A percentile compares a stretch with the other conserved stretches of the same genome.
Evolutionary conservation across 306 rosid species (phyloP).

Genomic region (Morella rubra): DNA sequence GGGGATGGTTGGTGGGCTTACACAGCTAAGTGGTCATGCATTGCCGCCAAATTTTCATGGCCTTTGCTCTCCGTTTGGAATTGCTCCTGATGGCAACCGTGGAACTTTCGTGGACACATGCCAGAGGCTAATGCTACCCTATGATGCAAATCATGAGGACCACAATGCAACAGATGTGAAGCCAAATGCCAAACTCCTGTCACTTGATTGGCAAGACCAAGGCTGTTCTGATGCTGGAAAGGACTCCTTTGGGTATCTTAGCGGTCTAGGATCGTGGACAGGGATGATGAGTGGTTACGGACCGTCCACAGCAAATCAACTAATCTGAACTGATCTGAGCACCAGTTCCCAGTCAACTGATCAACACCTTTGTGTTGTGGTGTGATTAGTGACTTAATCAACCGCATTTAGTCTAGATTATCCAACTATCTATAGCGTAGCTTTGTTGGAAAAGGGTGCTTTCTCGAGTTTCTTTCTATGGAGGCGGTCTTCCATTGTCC

Average conservation of each 20-base stretch:
- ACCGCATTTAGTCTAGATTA: constrained; percentile 24
- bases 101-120: constrained; percentile 64
- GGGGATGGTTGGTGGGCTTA: constrained; percentile 44
- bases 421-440: constrained; percentile 3
- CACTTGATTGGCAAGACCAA: constrained; percentile 97
- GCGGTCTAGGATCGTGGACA: constrained; percentile 67
- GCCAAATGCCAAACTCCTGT: constrained; percentile 70
- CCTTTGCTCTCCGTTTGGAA: constrained; percentile 53
- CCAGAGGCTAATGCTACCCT: constrained; percentile 74
- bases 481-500: constrained; percentile 28
- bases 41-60: constrained; percentile 50
- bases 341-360: neutral
- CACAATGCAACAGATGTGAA: constrained; percentile 66
- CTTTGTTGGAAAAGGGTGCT: constrained; percentile 26
- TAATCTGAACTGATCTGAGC: constrained; percentile 40
- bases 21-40: constrained; percentile 36
- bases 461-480: constrained; percentile 22
- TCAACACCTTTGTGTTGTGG: neutral
- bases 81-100: constrained; percentile 48
- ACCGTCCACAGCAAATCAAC: constrained; percentile 61
- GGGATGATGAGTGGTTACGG: constrained; percentile 75
- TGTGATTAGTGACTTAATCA: constrained; percentile 34
- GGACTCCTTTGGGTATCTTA: constrained; percentile 60
- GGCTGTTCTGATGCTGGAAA: constrained; percentile 66
- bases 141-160: constrained; percentile 39